Base-by-base conservation (phyloP, 2,329 filamentous ascomycete genomes). In the Thelonectria blattea region DNA sequence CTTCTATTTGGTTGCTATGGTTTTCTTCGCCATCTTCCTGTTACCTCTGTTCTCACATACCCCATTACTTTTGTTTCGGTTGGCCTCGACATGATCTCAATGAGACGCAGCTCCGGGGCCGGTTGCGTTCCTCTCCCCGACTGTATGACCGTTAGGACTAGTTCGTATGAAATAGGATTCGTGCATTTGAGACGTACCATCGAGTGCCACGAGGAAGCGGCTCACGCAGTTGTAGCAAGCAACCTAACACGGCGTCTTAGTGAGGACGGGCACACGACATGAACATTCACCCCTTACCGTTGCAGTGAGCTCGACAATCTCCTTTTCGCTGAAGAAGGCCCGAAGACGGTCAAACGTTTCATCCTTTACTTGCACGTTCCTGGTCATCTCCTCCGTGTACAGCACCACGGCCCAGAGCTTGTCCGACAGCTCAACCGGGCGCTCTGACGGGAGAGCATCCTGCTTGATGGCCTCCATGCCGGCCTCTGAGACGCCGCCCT, bases 201-300 rank as follows among this genome's bases (percentile, higher is more conserved):
- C 89, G 57, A 96, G 75, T 14, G 92, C 92, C 18, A 96, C 91
- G 66, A 96, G 75, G 68, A 96, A 93, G 30, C 92, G 84, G 74
- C 90, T 93, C 15, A 96, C 91, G 72, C 91, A 93, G 73, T 96
- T 96, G 74, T 96, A 96, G 56, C 86, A 87, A 12, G 90, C 91
- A 66, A 86, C 75, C 82, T 84, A 50, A 24, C 20, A 41, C 15
- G 24, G n/a, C 30, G 56, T 72, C 22, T 30, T 60, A 75, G 66
- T 48, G 22, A 20, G 37, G 17, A 48, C 39, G 11, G 24, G n/a
- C n/a, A 30, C 14, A 47, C 32, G 14, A 17, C n/a, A 22, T 20
- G 17, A 14, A 37, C 24, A 27, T 24, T 22, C 24, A 17, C 20
- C 56, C 70, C 81, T 71, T 56, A 92, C 85, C 20, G 90, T 93